phyloP scores from a whole-genome alignment of 192 early-diverging fungal genomes.

The Dissophora ornata region DNA sequence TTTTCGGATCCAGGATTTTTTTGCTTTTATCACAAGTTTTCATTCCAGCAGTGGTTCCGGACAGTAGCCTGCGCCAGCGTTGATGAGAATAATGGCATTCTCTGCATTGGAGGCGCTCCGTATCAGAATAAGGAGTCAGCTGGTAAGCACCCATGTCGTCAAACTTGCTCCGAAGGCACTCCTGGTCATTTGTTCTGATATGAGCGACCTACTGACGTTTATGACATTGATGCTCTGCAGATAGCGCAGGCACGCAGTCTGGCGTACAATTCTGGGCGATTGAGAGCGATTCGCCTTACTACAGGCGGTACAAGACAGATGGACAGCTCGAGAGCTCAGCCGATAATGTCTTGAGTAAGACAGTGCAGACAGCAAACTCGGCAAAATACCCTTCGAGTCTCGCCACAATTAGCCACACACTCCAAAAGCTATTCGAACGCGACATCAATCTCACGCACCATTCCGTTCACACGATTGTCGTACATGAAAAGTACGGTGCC shows the following conservation, averaged over 20 bases:
- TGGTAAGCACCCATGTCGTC: conserved; percentile 3
- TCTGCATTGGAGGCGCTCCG: conserved; percentile 59
- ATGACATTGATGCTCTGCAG: neutral
- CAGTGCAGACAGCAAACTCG: neutral
- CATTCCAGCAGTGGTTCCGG: conserved; percentile 56
- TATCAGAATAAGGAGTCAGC: conserved; percentile 10
- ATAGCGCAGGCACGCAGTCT: neutral
- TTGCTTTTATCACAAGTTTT: conserved; percentile 61
- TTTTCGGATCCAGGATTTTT: conserved; percentile 58
- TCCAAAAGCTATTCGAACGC: conserved; percentile 35
- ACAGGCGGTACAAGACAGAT: conserved; percentile 10
- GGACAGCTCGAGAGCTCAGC: conserved; percentile 7
- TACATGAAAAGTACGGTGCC: conserved; percentile 39
- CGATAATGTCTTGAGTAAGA: neutral
- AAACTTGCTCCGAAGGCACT: neutral
- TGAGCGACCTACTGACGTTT: neutral
- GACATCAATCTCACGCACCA: conserved; percentile 30
- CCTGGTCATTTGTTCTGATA: neutral
- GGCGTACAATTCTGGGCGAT: conserved; percentile 26
- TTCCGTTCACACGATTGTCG: conserved; percentile 37
- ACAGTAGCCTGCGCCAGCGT: conserved; percentile 57
- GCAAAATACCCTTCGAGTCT: conserved; percentile 10
- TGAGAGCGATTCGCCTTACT: conserved; percentile 22
- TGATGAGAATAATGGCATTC: conserved; percentile 50
- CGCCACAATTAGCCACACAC: conserved; percentile 4